phyloP scores from a whole-genome alignment of 495 filamentous ascomycete species.

The Hypoxylon perforatum region DNA sequence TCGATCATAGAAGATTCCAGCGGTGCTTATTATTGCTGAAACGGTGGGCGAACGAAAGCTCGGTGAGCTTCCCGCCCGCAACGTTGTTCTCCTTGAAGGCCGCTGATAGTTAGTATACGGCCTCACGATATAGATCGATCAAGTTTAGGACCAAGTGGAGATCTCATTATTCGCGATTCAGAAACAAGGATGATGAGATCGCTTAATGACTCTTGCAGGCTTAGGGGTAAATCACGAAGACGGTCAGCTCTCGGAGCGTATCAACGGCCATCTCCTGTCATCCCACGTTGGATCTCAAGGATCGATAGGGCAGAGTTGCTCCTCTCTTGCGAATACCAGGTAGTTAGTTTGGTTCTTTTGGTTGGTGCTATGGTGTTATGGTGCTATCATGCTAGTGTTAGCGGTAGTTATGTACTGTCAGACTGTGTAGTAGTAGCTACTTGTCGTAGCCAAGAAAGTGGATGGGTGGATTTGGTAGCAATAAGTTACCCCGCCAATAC shows the following conservation, averaged over 20 bases:
- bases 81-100: constrained; percentile 3
- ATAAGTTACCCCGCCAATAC: constrained; percentile 25
- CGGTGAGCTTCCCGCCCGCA: constrained; percentile 27
- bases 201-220: constrained; percentile 7
- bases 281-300: constrained; percentile 20
- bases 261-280: constrained; percentile 13
- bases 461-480: constrained; percentile 16
- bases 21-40: constrained; percentile 21
- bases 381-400: too few relatives aligned
- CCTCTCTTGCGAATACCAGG: constrained; percentile 4
- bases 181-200: constrained; percentile 15
- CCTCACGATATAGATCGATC: constrained; percentile 25
- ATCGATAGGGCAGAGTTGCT: constrained; percentile 34
- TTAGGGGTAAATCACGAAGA: background rate
- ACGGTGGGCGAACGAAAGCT: constrained; percentile 12
- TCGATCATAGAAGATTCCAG: constrained; percentile 45
- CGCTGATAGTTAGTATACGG: constrained; percentile 15
- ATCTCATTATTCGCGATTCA: constrained; percentile 5
- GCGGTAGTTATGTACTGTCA: too few relatives aligned
- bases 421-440: constrained; percentile 22
- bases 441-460: constrained; percentile 19
- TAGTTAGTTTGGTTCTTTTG: constrained; percentile 13
- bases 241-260: constrained; percentile 5
- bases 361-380: constrained; percentile 3
- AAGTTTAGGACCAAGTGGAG: constrained; percentile 13